Evolutionary conservation across 768 basidiomycete genomes (phyloP), one percentile per base, ranked within the genome.

Genomic region (Gloeophyllum trabeum): DNA sequence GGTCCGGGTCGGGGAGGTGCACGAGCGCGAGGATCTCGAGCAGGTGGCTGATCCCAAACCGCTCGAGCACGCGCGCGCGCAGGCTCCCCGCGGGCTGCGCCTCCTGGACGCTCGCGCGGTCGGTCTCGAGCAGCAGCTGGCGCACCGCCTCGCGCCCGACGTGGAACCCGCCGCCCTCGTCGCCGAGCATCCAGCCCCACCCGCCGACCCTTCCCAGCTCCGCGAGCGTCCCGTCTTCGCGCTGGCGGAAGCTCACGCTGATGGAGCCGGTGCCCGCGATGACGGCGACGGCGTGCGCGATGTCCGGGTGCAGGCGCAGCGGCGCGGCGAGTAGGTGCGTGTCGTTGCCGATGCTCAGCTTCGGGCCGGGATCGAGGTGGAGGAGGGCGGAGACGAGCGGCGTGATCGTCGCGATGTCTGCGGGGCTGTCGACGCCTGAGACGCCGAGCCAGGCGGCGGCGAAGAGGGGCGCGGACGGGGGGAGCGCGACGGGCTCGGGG

Each of bases 241-340:
- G 59, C 35, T 70, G 65, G 40, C 61, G 62, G 60, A 86, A 88
- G 42, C 75, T 74, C 13, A 81, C 79, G 24, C 80, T 72, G 51
- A 78, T 85, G 7, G 81, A 78, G 2, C 90, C 90, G 0, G 90
- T 94, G 12, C 90, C 90, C 2, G 71, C 80, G 45, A 93, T 81
- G 40, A 79, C 79, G 3, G 79, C 73, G 23, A 92, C 69, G 5
- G 81, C 85, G 44, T 74, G 66, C 12, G 63, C 57, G 14, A 80
- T 67, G 51, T 80, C 80, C 1, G 63, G 53, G 53, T 79, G 67
- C 51, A 77, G 61, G 28, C 73, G 69, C 10, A 91, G 66, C 4
- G 90, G 87, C 0, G 87, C 77, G 6, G 86, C 85, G 35, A 94
- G 76, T 35, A 94, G 80, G 51, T 83, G 75, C 0, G 86, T 83